Conservation (phyloP, 495 filamentous ascomycete genomes). For the Aspergillus conjunctus region DNA sequence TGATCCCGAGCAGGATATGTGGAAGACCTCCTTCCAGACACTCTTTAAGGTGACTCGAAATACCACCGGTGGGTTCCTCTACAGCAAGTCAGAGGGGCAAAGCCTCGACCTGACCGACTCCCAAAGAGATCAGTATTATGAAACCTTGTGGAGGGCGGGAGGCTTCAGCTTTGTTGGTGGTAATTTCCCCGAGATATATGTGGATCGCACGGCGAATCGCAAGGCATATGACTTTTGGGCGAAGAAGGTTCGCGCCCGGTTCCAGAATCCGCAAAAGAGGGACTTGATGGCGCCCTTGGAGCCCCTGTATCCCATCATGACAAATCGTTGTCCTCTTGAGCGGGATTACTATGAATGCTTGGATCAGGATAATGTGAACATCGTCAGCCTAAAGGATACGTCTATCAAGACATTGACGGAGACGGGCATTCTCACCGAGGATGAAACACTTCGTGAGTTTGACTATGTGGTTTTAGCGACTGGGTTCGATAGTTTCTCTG, state of each 20-base stretch:
- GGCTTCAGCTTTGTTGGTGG: constrained; percentile 53
- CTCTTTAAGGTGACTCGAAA: constrained; percentile 34
- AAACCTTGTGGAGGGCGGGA: constrained; percentile 50
- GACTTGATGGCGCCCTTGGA: constrained; percentile 55
- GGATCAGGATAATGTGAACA: constrained; percentile 53
- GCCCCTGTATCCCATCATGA: constrained; percentile 50
- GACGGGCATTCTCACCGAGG: constrained; percentile 45
- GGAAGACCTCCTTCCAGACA: constrained; percentile 45
- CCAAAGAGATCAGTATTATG: constrained; percentile 46
- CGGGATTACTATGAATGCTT: constrained; percentile 58
- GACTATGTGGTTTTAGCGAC: constrained; percentile 58
- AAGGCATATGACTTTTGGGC: constrained; percentile 58
- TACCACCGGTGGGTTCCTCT: constrained; percentile 48
- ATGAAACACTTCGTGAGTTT: constrained; percentile 45
- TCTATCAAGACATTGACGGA: constrained; percentile 45
- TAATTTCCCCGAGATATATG: constrained; percentile 52
- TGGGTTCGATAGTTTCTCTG: constrained; percentile 57
- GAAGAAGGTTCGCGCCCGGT: constrained; percentile 48
- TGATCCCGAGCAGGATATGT: constrained; percentile 46
- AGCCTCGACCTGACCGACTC: constrained; percentile 50
- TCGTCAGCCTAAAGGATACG: constrained; percentile 51
- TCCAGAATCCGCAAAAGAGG: constrained; percentile 49
- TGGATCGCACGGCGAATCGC: constrained; percentile 47
- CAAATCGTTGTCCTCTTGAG: constrained; percentile 56
- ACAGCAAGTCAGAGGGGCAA: constrained; percentile 37